Evolutionary conservation across 345 rosid genomes (phyloP).

Genomic region (Citrus maxima): DNA sequence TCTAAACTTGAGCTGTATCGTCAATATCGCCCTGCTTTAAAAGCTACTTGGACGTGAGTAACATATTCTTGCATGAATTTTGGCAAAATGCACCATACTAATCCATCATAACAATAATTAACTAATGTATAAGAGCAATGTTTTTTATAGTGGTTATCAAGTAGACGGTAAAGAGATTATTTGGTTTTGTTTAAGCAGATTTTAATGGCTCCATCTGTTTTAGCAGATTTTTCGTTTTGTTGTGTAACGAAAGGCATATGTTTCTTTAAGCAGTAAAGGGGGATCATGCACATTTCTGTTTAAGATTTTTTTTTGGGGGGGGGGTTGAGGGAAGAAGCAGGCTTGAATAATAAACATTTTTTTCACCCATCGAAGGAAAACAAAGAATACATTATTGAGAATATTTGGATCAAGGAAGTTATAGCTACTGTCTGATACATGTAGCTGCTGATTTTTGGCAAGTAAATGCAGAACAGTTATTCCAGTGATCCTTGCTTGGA

Average conservation of each 20-base stretch:
- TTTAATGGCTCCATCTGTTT: neutral
- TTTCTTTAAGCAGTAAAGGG: neutral
- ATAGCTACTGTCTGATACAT: neutral
- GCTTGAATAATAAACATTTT: neutral
- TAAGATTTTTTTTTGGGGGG: no score
- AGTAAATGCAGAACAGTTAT: no score
- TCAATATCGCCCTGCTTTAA: conserved; percentile 37
- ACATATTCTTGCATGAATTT: neutral
- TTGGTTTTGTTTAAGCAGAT: neutral
- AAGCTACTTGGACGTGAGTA: conserved; percentile 59
- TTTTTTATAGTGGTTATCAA: neutral
- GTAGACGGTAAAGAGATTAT: neutral
- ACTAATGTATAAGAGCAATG: neutral
- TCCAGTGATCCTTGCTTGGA: no score
- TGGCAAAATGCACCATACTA: neutral
- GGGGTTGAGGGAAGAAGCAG: no score
- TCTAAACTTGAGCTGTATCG: conserved; percentile 17
- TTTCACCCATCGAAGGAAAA: neutral
- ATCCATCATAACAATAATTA: neutral
- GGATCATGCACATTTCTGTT: neutral
- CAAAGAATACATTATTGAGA: neutral
- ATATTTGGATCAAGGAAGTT: neutral
- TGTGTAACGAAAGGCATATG: neutral
- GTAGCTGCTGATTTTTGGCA: neutral
- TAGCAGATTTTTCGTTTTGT: neutral